Evolutionary conservation across 1,284 basidiomycete genomes (phyloP), one percentile per base, ranked within the genome.

Genomic region (Trichosporon sp.): DNA sequence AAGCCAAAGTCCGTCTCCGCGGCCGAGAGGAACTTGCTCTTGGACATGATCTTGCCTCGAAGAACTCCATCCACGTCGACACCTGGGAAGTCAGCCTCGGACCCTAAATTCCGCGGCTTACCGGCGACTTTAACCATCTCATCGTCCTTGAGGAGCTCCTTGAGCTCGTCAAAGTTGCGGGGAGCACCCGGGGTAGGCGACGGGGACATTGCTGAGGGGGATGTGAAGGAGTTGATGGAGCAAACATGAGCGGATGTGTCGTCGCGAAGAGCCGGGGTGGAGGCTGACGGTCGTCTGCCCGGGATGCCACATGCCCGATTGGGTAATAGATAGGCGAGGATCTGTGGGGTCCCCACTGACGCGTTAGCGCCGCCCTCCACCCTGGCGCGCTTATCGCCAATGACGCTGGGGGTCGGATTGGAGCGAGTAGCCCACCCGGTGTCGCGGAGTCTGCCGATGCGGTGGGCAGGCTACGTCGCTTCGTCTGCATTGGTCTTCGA

Each of bases 1-100:
- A 95, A 96, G 3, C 91, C 91, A 77, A 95, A 95, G 64, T 89
- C 86, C 3, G 87, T 86, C 64, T 88, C 87, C n/a, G 85, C 89
- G 0, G 90, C 88, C 57, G 88, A 89, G 31, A 98, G 77, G 75
- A 99, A 96, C 81, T 99, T 99, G 61, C 88, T 84, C 81, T 91
- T 96, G 31, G 90, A 91, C 90, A 96, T 93, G 78, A 90, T 90
- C 81, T 97, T 98, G 56, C 95, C 95, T 56, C 95, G 85, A 14
- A 97, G 84, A 19, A 98, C 87, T 36, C 95, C 95, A 79, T 99
- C 95, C 56, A 95, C 91, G 40, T 77, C 79, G 64, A 80, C 68
- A 34, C 78, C 79, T 81, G 27, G 16, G 37, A n/a, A n/a, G 56
- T 52, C 49, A 66, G 59, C 19, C 56, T 2, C 16, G 27, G 19